Base-by-base conservation (phyloP, 345 rosid genomes). In the Citrus sp. region DNA sequence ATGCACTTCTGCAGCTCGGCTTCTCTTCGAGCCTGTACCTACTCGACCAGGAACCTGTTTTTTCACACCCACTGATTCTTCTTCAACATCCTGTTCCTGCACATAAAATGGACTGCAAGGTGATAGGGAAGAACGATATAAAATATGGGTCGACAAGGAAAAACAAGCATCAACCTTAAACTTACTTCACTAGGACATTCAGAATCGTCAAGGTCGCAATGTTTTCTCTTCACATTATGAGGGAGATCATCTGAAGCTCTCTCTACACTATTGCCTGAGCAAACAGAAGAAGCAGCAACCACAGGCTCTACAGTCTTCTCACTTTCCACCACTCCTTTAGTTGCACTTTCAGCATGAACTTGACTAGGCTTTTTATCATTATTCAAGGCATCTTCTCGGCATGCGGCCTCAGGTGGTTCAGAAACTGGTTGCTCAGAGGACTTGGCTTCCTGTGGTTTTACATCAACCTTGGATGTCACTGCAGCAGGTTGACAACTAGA, bases 1-100 rank as follows among this genome's bases (percentile, higher is more conserved):
- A 85, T 95, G 98, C 62, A 95, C 98, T 88, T 92, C 98, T 3
- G 98, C 97, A 13, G 98, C 93, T 79, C 97, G 93, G 83, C 93
- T 92, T 84, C 95, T 92, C 88, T 89, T 93, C 60, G 89, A 88
- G 61, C 93, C 89, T 16, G 62, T 37, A 61, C 89, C 89, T 16
- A 82, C 81, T 85, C 84, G 82, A 76, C 90, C 77, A 72, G 83
- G 80, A 75, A 79, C 80, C 58, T 69, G 80, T 66, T 87, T 91
- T 80, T 90, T 86, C 69, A 62, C 86, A 67, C 84, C 83, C 6
- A 84, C 80, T 9, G 86, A 86, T 82, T 95, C 97, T 79, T 89
- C 98, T 82, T 92, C 97, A 72, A 66, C 83, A 78, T 91, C 98
- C 98, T 92, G 85, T 85, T 91, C 98, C 98, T 93, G 85, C 86